Evolutionary conservation across 257 asterid species (phyloP).

Genomic region (Capsicum baccatum): DNA sequence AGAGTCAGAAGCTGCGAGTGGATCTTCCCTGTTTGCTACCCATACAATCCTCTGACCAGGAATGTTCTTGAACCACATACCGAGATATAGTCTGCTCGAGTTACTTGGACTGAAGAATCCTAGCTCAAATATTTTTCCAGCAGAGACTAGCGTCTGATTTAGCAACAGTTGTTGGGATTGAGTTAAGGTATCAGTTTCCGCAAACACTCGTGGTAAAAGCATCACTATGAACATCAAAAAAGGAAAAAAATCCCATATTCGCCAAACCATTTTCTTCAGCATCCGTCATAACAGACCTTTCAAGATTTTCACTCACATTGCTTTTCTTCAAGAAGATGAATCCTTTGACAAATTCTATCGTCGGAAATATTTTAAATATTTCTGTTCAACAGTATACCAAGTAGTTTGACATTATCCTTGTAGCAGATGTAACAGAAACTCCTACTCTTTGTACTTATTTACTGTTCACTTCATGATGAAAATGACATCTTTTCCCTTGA

Average conservation of each 20-base stretch:
- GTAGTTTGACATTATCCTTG: background rate
- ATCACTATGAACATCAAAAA: background rate
- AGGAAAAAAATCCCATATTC: background rate
- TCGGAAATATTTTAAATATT: background rate
- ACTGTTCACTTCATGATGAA: background rate
- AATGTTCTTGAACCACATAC: conserved; percentile 64
- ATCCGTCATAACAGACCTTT: too few relatives aligned
- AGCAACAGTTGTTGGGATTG: conserved; percentile 42
- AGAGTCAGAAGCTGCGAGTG: conserved; percentile 18
- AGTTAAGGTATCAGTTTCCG: conserved; percentile 50
- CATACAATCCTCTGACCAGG: conserved; percentile 20
- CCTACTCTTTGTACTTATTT: background rate
- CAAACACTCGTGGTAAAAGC: background rate
- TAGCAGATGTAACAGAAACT: background rate
- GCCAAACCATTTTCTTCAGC: background rate
- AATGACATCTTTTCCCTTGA: background rate
- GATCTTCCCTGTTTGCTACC: conserved; percentile 36
- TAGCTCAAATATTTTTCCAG: conserved; percentile 51
- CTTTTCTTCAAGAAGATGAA: too few relatives aligned
- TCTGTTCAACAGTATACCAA: background rate
- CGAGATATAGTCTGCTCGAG: conserved; percentile 51
- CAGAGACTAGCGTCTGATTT: conserved; percentile 52
- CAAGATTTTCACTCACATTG: too few relatives aligned
- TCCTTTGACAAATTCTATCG: background rate
- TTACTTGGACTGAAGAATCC: conserved; percentile 58